A percentile compares a stretch with the other conserved stretches of the same genome.
These are phyloP conservation scores for Plectosphaerella sp. DNA, from an alignment of 2,329 filamentous ascomycete genomes.

Conservation along the genomic window DNA sequence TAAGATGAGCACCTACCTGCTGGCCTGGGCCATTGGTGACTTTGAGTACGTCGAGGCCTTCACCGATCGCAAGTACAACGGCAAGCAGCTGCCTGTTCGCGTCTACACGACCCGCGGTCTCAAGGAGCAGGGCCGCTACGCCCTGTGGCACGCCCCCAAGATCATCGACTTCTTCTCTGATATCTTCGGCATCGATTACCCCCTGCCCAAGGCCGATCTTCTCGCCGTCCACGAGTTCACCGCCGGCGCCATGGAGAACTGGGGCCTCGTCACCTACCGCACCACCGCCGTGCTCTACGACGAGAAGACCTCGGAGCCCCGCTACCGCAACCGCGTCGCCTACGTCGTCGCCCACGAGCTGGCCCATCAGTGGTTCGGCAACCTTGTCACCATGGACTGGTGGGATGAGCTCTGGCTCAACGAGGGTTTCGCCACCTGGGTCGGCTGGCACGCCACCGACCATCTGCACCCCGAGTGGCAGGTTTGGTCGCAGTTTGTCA, in stretches of 20 bases:
- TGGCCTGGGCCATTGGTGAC: conserved; percentile 93
- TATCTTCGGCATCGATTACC: conserved; percentile 89
- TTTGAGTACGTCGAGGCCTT: conserved; percentile 95
- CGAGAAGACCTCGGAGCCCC: conserved; percentile 82
- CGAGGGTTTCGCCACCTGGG: conserved; percentile 97
- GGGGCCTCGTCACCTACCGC: conserved; percentile 93
- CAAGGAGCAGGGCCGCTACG: conserved; percentile 86
- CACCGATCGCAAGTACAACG: conserved; percentile 86
- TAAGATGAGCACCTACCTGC: conserved; percentile 85
- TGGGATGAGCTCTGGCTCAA: conserved; percentile 93
- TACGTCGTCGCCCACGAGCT: conserved; percentile 98
- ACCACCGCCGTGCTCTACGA: conserved; percentile 97
- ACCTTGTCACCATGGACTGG: conserved; percentile 96
- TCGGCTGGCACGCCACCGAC: conserved; percentile 90
- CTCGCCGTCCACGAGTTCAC: conserved; percentile 92
- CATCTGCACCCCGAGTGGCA: conserved; percentile 96
- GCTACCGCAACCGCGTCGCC: conserved; percentile 88
- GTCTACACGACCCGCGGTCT: conserved; percentile 96
- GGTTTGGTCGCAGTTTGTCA: conserved; percentile 95
- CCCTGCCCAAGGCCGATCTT: conserved; percentile 85
- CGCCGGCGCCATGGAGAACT: conserved; percentile 88
- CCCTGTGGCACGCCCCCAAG: conserved; percentile 85
- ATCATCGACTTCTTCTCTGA: conserved; percentile 97
- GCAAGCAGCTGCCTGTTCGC: conserved; percentile 84
- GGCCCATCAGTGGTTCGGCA: conserved; percentile 94